Evolutionary conservation across 2,329 filamentous ascomycete species (phyloP).

Genomic region (Venturia pyrina): DNA sequence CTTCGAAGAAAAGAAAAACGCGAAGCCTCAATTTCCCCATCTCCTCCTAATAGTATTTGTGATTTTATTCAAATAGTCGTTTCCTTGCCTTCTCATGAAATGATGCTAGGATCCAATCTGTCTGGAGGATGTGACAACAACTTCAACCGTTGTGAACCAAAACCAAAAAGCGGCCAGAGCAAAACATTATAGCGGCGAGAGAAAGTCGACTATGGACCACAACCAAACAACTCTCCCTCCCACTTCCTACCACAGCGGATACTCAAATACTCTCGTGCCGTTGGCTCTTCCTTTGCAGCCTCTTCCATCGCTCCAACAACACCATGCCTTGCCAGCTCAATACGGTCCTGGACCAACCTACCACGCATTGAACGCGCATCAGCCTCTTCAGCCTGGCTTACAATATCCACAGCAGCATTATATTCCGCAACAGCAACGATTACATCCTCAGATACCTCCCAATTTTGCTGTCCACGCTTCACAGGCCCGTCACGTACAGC

Average conservation of each 20-base stretch:
- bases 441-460: not conserved
- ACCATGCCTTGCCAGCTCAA: not conserved
- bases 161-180: not conserved
- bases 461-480: not conserved
- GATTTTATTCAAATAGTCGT: not conserved
- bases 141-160: not conserved
- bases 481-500: not conserved
- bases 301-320: not conserved
- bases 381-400: not conserved
- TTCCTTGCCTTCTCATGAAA: not conserved
- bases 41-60: not conserved
- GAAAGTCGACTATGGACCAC: not conserved
- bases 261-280: not conserved
- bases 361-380: not conserved
- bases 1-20: not conserved
- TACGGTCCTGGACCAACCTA: not conserved
- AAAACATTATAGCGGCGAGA: not conserved
- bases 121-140: not conserved
- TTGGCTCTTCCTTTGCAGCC: not conserved
- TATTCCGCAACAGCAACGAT: not conserved
- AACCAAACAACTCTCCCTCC: not conserved
- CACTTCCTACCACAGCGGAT: not conserved
- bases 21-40: not conserved
- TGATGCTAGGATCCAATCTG: not conserved
- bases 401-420: conserved; percentile 6